Evolutionary conservation across 192 early-diverging fungal genomes (phyloP).

Genomic region (Coemansia sp.): DNA sequence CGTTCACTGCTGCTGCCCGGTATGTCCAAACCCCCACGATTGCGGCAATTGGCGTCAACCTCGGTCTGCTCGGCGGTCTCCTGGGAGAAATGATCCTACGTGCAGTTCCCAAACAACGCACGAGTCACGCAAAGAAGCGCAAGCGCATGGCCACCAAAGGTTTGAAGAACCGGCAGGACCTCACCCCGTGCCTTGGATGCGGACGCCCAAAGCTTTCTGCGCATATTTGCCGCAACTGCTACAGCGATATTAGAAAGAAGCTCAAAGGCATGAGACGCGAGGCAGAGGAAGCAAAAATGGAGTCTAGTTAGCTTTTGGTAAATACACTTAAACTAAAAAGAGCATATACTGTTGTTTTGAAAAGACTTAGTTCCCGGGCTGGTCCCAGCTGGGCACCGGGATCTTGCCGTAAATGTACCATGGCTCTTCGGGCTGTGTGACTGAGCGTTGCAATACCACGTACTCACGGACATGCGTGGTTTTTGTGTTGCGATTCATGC

Average conservation of each 20-base stretch:
- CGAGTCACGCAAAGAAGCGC: slow-evolving; percentile 88
- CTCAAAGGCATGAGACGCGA: slow-evolving; percentile 34
- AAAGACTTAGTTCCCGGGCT: slow-evolving; percentile 6
- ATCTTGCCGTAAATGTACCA: slow-evolving; percentile 71
- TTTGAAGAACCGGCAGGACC: slow-evolving; percentile 67
- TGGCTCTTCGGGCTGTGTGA: slow-evolving; percentile 59
- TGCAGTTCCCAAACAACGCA: slow-evolving; percentile 92
- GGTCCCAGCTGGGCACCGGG: slow-evolving; percentile 41
- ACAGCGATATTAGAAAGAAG: slow-evolving; percentile 61
- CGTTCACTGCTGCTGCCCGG: slow-evolving; percentile 9
- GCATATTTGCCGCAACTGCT: slow-evolving; percentile 78
- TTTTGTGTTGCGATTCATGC: slow-evolving; percentile 55
- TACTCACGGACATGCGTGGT: slow-evolving; percentile 64
- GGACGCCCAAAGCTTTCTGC: slow-evolving; percentile 70
- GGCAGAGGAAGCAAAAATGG: slow-evolving; percentile 7
- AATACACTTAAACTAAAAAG: neutral
- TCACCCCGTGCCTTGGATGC: slow-evolving; percentile 75
- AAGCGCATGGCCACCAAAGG: slow-evolving; percentile 80
- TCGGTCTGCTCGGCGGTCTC: slow-evolving; percentile 49
- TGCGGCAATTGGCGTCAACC: slow-evolving; percentile 19
- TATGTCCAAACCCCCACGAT: slow-evolving; percentile 15
- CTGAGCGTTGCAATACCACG: slow-evolving; percentile 65
- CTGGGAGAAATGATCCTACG: slow-evolving; percentile 64
- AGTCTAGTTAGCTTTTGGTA: neutral
- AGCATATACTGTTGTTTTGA: neutral